phyloP scores from a whole-genome alignment of 768 basidiomycete species.

The Guyanaporus albipodus region DNA sequence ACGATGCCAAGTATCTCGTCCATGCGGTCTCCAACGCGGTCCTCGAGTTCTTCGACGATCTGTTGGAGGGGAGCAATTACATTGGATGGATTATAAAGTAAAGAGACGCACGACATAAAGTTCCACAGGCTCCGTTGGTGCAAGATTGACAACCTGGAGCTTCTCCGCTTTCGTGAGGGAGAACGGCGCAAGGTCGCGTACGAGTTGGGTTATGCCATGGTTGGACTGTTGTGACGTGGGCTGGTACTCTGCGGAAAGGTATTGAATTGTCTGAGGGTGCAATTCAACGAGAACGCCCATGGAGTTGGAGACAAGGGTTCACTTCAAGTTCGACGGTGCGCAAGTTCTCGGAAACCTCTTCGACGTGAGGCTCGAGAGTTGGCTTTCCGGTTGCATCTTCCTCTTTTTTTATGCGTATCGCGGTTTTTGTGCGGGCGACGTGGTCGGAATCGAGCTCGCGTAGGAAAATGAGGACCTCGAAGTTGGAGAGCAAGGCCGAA shows the following conservation, averaged over 20 bases:
- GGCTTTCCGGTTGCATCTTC: constrained; percentile 49
- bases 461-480: constrained; percentile 77
- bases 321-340: constrained; percentile 81
- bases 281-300: neutral
- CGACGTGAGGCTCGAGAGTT: constrained; percentile 33
- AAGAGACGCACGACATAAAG: constrained; percentile 73
- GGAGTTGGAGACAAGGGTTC: neutral
- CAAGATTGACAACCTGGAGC: constrained; percentile 87
- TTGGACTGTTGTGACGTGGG: constrained; percentile 64
- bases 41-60: constrained; percentile 92
- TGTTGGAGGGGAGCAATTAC: constrained; percentile 31
- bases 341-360: constrained; percentile 74
- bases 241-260: constrained; percentile 73
- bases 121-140: constrained; percentile 77
- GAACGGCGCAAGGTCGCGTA: constrained; percentile 61
- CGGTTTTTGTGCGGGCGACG: constrained; percentile 62
- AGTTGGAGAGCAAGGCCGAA: constrained; percentile 82
- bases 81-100: neutral
- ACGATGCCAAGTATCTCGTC: constrained; percentile 63
- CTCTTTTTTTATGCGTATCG: constrained; percentile 72
- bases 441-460: constrained; percentile 74
- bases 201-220: constrained; percentile 60
- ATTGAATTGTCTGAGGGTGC: constrained; percentile 70
- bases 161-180: constrained; percentile 89
- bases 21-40: constrained; percentile 68